Conservation (phyloP, 306 rosid genomes). For the Cajanus cajan region DNA sequence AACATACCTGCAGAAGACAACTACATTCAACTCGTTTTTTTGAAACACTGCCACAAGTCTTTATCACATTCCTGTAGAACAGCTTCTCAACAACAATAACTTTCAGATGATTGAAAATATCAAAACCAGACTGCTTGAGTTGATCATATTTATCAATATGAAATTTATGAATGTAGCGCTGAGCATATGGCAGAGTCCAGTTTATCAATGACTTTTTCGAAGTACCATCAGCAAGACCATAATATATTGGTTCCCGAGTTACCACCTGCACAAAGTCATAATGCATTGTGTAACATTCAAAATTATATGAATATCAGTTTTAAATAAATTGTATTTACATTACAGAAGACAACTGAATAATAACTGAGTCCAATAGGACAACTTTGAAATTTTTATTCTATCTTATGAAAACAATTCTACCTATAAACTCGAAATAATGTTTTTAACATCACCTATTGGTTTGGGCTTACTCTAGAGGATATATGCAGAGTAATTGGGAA, state of each 20-base stretch:
- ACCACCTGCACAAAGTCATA: conserved; percentile 65
- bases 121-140: conserved; percentile 71
- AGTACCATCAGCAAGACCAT: conserved; percentile 57
- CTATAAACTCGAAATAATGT: neutral
- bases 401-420: neutral
- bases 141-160: conserved; percentile 58
- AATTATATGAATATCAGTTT: neutral
- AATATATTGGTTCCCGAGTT: conserved; percentile 74
- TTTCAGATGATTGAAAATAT: conserved; percentile 47
- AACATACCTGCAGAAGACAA: conserved; percentile 77
- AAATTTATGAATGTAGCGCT: conserved; percentile 67
- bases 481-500: neutral
- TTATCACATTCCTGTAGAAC: conserved; percentile 73
- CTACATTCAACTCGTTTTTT: conserved; percentile 55
- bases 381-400: neutral
- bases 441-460: neutral
- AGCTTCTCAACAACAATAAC: conserved; percentile 79
- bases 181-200: conserved; percentile 88
- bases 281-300: conserved; percentile 9
- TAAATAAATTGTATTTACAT: neutral
- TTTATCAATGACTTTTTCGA: conserved; percentile 61
- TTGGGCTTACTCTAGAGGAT: neutral
- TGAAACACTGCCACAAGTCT: conserved; percentile 49
- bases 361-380: neutral
- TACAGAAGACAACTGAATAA: neutral